Evolutionary conservation across 2,329 filamentous ascomycete genomes (phyloP).

Genomic region (Mycogone perniciosa): DNA sequence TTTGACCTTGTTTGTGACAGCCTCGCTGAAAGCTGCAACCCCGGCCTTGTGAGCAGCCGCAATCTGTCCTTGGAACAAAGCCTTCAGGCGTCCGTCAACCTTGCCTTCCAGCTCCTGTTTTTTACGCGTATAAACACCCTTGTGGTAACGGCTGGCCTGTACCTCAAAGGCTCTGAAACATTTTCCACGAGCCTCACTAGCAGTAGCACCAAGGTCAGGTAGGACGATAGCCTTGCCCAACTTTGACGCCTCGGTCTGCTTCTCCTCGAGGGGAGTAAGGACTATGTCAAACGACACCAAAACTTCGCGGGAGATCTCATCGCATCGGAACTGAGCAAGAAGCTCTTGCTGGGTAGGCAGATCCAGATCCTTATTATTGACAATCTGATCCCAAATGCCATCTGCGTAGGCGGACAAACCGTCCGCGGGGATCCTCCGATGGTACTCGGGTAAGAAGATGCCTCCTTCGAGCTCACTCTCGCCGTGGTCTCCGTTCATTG

Average conservation of each 20-base stretch:
- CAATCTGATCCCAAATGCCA: constrained; percentile 96
- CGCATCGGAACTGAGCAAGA: constrained; percentile 92
- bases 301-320: constrained; percentile 91
- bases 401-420: constrained; percentile 93
- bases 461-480: constrained; percentile 72
- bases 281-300: constrained; percentile 73
- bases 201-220: constrained; percentile 64
- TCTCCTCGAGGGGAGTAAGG: constrained; percentile 79
- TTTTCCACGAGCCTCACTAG: constrained; percentile 64
- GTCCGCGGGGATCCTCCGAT: constrained; percentile 90
- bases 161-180: constrained; percentile 79
- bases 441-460: constrained; percentile 89
- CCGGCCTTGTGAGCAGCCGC: constrained; percentile 84
- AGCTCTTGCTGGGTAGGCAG: constrained; percentile 95
- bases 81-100: constrained; percentile 81
- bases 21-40: constrained; percentile 76
- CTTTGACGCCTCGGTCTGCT: constrained; percentile 68
- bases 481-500: constrained; percentile 52
- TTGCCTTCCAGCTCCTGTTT: constrained; percentile 77
- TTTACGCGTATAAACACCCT: constrained; percentile 87
- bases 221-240: constrained; percentile 70
- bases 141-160: constrained; percentile 92
- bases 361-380: constrained; percentile 97
- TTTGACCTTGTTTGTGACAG: constrained; percentile 83
- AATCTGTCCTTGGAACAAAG: constrained; percentile 82